Evolutionary conservation across 306 rosid genomes (phyloP).

Genomic region (Fragaria ananassa): DNA sequence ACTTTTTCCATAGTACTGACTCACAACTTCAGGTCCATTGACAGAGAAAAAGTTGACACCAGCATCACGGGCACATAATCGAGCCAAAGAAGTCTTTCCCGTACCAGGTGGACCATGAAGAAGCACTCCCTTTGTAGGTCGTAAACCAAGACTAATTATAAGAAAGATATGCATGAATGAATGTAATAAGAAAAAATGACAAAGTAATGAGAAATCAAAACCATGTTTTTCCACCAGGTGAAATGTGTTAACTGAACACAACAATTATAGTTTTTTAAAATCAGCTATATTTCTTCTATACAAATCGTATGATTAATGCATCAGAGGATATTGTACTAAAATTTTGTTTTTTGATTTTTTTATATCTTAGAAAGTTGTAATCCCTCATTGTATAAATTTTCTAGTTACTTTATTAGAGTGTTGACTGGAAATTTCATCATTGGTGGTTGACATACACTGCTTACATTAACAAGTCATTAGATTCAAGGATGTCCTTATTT

Average conservation of each 20-base stretch:
- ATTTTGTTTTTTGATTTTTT: neutral
- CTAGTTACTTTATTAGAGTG: neutral
- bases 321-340: neutral
- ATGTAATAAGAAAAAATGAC: neutral
- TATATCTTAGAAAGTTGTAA: neutral
- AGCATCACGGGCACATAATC: slow-evolving; percentile 61
- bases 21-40: slow-evolving; percentile 80
- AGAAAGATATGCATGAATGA: neutral
- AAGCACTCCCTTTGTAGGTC: slow-evolving; percentile 81
- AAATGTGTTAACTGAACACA: neutral
- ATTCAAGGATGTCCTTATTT: neutral
- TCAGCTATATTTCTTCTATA: neutral
- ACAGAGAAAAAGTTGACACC: slow-evolving; percentile 67
- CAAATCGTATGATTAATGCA: neutral
- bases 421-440: neutral
- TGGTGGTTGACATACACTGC: neutral
- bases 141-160: slow-evolving; percentile 64
- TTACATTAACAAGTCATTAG: neutral
- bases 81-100: slow-evolving; percentile 87
- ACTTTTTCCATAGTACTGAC: slow-evolving; percentile 79
- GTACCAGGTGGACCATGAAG: slow-evolving; percentile 97
- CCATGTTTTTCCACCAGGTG: neutral
- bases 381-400: neutral
- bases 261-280: neutral
- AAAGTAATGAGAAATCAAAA: neutral